Conservation (phyloP, 2,329 filamentous ascomycete genomes). For the Westerdykella sp. region DNA sequence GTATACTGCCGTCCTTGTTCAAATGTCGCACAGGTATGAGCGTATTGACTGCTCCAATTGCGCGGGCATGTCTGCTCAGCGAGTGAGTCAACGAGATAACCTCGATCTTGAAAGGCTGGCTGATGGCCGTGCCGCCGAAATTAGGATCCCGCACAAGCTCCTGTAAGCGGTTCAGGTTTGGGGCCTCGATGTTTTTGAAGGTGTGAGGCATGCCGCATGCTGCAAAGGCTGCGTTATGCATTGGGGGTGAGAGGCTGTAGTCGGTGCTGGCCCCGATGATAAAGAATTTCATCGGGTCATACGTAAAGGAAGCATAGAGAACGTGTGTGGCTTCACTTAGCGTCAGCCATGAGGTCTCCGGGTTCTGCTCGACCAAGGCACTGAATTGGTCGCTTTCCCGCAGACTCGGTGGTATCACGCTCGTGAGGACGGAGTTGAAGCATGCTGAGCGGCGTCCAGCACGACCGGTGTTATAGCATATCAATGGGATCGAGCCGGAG, state of each 20-base stretch:
- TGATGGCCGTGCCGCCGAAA: constrained; percentile 67
- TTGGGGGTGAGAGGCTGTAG: constrained; percentile 69
- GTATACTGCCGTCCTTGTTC: constrained; percentile 51
- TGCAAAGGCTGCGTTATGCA: constrained; percentile 66
- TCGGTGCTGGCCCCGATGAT: constrained; percentile 67
- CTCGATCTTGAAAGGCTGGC: constrained; percentile 68
- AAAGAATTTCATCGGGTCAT: constrained; percentile 65
- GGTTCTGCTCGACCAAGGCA: constrained; percentile 29
- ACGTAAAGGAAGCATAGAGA: constrained; percentile 60
- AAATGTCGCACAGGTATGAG: constrained; percentile 63
- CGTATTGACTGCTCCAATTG: constrained; percentile 72
- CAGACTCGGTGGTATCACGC: constrained; percentile 50
- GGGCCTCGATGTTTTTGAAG: constrained; percentile 59
- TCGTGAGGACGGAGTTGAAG: constrained; percentile 60
- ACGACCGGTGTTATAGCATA: constrained; percentile 59
- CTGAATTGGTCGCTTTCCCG: constrained; percentile 26
- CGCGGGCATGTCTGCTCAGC: constrained; percentile 64
- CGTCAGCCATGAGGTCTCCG: constrained; percentile 50
- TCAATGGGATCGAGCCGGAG: constrained; percentile 47
- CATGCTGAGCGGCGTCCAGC: constrained; percentile 59
- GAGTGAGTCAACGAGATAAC: constrained; percentile 59
- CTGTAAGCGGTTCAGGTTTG: constrained; percentile 57
- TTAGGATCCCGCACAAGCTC: constrained; percentile 58
- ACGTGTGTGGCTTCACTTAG: constrained; percentile 58
- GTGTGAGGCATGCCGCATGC: constrained; percentile 62